Percentiles rank a stretch among this genome's conserved stretches.
These are phyloP conservation scores for Pholiota molesta DNA, from an alignment of 768 basidiomycete species.

Conservation along the genomic window DNA sequence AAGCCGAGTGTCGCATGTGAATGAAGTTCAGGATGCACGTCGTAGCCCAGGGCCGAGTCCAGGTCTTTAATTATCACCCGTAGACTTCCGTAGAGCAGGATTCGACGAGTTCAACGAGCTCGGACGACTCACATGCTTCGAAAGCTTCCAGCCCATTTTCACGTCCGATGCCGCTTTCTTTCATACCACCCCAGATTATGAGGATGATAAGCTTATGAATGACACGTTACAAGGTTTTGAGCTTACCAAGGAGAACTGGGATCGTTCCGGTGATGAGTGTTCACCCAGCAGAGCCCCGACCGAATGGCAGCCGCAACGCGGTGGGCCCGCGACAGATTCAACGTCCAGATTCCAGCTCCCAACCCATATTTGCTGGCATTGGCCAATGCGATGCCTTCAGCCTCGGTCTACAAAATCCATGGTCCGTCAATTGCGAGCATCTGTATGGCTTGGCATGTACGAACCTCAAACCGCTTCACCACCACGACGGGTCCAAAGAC, in stretches of 20 bases:
- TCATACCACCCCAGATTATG: constrained; percentile 76
- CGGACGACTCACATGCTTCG: constrained; percentile 66
- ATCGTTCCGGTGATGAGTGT: constrained; percentile 89
- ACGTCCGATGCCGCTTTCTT: constrained; percentile 84
- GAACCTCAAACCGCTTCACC: constrained; percentile 46
- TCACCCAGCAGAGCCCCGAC: constrained; percentile 84
- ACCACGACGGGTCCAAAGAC: constrained; percentile 87
- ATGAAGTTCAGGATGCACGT: no score
- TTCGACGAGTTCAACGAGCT: no score
- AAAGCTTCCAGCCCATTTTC: constrained; percentile 87
- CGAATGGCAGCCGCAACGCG: constrained; percentile 71
- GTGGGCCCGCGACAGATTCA: constrained; percentile 73
- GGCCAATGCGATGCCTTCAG: constrained; percentile 68
- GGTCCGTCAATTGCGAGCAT: background rate
- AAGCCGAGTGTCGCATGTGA: no score
- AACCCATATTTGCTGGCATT: constrained; percentile 82
- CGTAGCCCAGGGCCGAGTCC: no score
- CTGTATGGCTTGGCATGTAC: constrained; percentile 1
- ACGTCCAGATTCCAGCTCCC: constrained; percentile 83
- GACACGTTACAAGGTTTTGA: background rate
- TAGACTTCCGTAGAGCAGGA: no score
- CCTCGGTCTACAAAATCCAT: constrained; percentile 49
- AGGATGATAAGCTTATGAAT: background rate
- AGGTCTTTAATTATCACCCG: no score
- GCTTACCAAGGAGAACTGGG: constrained; percentile 85